Evolutionary conservation across 2,329 filamentous ascomycete genomes (phyloP).

Genomic region (Penicillium sp.): DNA sequence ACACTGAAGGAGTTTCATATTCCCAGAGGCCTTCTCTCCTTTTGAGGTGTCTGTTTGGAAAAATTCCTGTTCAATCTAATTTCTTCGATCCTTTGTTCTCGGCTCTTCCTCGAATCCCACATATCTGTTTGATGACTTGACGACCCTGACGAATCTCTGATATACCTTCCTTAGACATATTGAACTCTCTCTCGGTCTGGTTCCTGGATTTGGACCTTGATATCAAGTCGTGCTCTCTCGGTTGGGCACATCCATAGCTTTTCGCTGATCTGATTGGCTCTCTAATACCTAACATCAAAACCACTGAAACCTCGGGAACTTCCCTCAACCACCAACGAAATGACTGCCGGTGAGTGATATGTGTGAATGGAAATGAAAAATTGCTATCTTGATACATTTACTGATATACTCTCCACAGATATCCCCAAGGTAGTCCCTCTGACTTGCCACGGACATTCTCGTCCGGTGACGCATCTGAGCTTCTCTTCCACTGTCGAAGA

Average conservation of each 20-base stretch:
- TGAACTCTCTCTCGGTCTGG: conserved; percentile 14
- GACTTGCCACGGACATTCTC: conserved; percentile 91
- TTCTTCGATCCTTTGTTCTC: conserved; percentile 22
- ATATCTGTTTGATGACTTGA: conserved; percentile 40
- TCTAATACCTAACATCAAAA: conserved; percentile 10
- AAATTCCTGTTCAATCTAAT: conserved; percentile 11
- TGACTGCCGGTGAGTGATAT: conserved; percentile 20
- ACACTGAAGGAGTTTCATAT: conserved; percentile 2
- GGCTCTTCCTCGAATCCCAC: conserved; percentile 15
- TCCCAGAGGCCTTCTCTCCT: conserved; percentile 7
- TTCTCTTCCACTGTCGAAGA: conserved; percentile 83
- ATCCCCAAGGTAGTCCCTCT: conserved; percentile 71
- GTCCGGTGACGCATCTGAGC: conserved; percentile 85
- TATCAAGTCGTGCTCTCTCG: neutral
- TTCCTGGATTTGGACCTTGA: conserved; percentile 12
- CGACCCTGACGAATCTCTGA: conserved; percentile 43
- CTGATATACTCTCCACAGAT: conserved; percentile 28
- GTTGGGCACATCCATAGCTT: neutral
- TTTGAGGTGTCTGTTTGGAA: conserved; percentile 8
- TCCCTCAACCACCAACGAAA: conserved; percentile 10
- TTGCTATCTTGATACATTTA: neutral
- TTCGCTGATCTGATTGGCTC: conserved; percentile 6
- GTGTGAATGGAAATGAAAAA: neutral
- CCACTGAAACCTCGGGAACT: conserved; percentile 3
- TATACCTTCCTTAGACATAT: conserved; percentile 31